Conservation (phyloP, 768 basidiomycete species). For the Macrolepiota dolichaula region DNA sequence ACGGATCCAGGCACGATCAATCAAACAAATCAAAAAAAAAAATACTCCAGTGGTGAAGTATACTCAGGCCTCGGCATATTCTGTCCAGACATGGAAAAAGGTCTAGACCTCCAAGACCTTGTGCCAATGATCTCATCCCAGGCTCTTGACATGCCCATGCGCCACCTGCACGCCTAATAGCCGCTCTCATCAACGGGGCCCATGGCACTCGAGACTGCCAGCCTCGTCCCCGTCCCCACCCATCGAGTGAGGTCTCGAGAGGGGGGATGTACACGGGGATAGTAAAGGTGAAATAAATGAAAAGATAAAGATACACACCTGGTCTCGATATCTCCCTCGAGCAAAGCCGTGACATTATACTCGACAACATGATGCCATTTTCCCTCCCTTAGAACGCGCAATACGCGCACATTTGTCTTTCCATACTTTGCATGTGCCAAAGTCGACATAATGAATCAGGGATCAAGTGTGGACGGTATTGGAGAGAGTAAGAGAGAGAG, state of each 20-base stretch:
- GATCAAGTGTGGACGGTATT: background rate
- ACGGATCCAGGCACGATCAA: background rate
- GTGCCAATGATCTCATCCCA: background rate
- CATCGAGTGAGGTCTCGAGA: no score
- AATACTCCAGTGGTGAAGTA: no score
- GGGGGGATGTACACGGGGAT: no score
- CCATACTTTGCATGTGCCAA: constrained; percentile 66
- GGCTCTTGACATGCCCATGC: constrained; percentile 1
- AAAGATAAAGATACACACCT: constrained; percentile 46
- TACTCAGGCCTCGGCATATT: background rate
- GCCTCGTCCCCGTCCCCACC: no score
- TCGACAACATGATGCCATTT: constrained; percentile 74
- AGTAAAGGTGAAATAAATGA: no score
- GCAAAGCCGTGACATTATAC: constrained; percentile 74
- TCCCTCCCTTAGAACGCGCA: constrained; percentile 75
- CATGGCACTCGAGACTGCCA: no score
- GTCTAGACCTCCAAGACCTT: background rate
- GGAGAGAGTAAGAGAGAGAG: background rate
- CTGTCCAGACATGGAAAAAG: background rate
- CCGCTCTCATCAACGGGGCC: no score
- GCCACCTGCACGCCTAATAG: background rate
- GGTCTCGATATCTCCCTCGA: constrained; percentile 81
- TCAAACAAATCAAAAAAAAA: no score
- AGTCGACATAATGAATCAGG: constrained; percentile 12
- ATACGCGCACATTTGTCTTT: constrained; percentile 85